Evolutionary conservation across 2,329 filamentous ascomycete species (phyloP).

Genomic region (Mollisiaceae sp.): DNA sequence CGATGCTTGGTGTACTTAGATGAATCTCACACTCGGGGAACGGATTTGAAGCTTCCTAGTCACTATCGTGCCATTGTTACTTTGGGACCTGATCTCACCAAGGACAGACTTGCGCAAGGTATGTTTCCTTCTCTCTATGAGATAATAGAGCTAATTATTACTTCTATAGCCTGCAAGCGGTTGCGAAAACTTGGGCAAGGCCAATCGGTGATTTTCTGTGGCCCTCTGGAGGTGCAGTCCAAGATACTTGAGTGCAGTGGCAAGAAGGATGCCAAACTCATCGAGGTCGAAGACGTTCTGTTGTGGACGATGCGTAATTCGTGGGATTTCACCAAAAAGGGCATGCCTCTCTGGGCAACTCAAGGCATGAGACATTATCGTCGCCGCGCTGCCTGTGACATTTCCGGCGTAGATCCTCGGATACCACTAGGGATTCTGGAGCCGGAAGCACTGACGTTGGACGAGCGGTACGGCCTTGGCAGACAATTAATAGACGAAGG

Average conservation of each 20-base stretch:
- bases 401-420: slow-evolving; percentile 11
- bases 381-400: slow-evolving; percentile 33
- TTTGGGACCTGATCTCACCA: slow-evolving; percentile 58
- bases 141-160: slow-evolving; percentile 19
- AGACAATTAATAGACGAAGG: slow-evolving; percentile 3
- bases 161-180: slow-evolving; percentile 65
- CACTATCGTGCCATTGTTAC: slow-evolving; percentile 69
- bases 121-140: not conserved
- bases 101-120: slow-evolving; percentile 45
- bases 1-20: slow-evolving; percentile 52
- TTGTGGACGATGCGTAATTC: slow-evolving; percentile 65
- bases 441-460: slow-evolving; percentile 56
- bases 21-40: slow-evolving; percentile 72
- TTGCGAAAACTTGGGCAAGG: slow-evolving; percentile 71
- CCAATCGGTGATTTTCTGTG: slow-evolving; percentile 67
- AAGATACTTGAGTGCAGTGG: slow-evolving; percentile 51
- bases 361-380: slow-evolving; percentile 59
- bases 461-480: slow-evolving; percentile 53
- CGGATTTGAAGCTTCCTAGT: slow-evolving; percentile 64
- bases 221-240: slow-evolving; percentile 61
- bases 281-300: slow-evolving; percentile 61
- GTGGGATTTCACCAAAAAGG: slow-evolving; percentile 52
- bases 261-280: slow-evolving; percentile 29
- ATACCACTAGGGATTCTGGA: slow-evolving; percentile 51
- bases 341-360: slow-evolving; percentile 63